A percentile compares a stretch with the other conserved stretches of the same genome.
These are phyloP conservation scores for Aspergillus sclerotiicarbonarius DNA, from an alignment of 495 filamentous ascomycete genomes.

Conservation along the genomic window DNA sequence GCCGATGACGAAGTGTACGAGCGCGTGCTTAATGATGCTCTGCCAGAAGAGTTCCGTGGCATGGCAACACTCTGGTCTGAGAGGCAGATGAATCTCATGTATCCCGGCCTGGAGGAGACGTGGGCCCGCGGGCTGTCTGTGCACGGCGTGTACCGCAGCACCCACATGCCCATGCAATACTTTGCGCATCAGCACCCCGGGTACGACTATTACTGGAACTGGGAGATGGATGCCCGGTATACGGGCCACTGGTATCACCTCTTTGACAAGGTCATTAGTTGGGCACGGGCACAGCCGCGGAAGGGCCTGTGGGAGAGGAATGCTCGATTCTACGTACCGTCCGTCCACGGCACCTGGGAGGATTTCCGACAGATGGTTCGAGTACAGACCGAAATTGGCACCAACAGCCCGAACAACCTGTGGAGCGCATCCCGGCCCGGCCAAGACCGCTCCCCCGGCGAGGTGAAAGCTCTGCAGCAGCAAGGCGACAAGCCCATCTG, in stretches of 20 bases:
- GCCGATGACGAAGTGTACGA: constrained; percentile 61
- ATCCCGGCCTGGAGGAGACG: constrained; percentile 75
- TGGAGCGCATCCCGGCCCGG: constrained; percentile 52
- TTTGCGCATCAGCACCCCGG: constrained; percentile 88
- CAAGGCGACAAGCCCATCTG: constrained; percentile 74
- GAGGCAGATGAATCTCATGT: constrained; percentile 83
- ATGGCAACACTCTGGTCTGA: constrained; percentile 91
- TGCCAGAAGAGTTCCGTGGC: constrained; percentile 84
- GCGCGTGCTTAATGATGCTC: constrained; percentile 61
- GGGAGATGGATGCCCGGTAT: constrained; percentile 97
- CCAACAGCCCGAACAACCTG: constrained; percentile 67
- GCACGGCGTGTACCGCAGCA: constrained; percentile 86
- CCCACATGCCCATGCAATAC: constrained; percentile 91
- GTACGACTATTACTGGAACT: constrained; percentile 97
- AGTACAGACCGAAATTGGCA: constrained; percentile 82
- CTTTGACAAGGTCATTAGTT: constrained; percentile 68
- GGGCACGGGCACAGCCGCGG: constrained; percentile 80
- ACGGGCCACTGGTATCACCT: constrained; percentile 96
- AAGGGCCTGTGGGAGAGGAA: constrained; percentile 95
- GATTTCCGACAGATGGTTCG: constrained; percentile 92
- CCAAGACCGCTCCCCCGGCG: constrained; percentile 33
- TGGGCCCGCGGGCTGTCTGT: constrained; percentile 71
- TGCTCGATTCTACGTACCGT: constrained; percentile 84
- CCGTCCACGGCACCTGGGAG: constrained; percentile 85
- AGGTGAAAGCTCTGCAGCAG: constrained; percentile 41